A percentile compares a stretch with the other conserved stretches of the same genome.
These are phyloP conservation scores for Fusarium paranaense DNA, from an alignment of 2,329 filamentous ascomycete species.

Conservation along the genomic window DNA sequence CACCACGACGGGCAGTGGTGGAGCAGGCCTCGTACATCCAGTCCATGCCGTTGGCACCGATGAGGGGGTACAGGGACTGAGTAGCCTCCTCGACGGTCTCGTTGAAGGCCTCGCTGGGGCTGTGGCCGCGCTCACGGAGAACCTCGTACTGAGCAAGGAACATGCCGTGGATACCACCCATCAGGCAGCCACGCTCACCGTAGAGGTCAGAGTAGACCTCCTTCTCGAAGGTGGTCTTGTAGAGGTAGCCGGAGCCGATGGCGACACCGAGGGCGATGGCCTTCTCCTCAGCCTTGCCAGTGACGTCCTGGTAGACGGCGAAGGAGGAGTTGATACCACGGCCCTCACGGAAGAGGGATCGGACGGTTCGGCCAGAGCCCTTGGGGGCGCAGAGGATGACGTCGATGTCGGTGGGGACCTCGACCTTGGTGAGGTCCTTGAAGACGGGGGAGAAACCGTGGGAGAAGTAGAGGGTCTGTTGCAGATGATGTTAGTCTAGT, in stretches of 20 bases:
- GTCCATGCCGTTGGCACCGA: constrained; percentile 98
- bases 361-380: constrained; percentile 98
- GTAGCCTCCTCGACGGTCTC: constrained; percentile 99
- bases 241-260: constrained; percentile 97
- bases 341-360: constrained; percentile 98
- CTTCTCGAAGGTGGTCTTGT: constrained; percentile 99
- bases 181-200: constrained; percentile 99
- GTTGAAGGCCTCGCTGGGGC: constrained; percentile 98
- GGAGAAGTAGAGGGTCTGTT: constrained; percentile 98
- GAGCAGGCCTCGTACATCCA: constrained; percentile 99
- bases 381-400: constrained; percentile 99
- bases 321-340: constrained; percentile 99
- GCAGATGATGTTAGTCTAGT: constrained; percentile 36
- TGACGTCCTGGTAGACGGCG: constrained; percentile 98
- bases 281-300: constrained; percentile 98
- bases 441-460: constrained; percentile 99
- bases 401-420: constrained; percentile 94
- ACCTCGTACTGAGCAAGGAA: constrained; percentile 99
- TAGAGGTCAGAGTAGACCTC: constrained; percentile 99
- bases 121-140: constrained; percentile 97
- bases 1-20: constrained; percentile 96
- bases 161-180: constrained; percentile 99
- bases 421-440: constrained; percentile 99
- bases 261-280: constrained; percentile 96
- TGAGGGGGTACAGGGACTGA: constrained; percentile 96